Base-by-base conservation (phyloP, 495 filamentous ascomycete genomes). In the Lophiostoma macrostomum region DNA sequence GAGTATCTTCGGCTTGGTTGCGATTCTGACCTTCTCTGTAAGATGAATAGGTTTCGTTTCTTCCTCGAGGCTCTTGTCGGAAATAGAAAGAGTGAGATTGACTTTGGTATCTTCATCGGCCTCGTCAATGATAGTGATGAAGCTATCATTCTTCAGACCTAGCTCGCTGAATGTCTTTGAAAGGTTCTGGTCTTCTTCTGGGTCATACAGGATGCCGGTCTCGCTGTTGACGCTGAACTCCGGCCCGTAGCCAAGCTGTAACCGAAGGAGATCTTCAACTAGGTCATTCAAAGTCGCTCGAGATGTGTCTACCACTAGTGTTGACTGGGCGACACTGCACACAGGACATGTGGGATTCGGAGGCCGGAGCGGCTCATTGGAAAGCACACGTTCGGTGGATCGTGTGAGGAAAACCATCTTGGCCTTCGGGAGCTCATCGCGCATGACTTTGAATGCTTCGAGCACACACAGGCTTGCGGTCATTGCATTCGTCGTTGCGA, bases 401-500 rank as follows among this genome's bases (percentile, higher is more conserved):
- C 76, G 84, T 29, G 85, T 85, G 12, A 97, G 79, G 73, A 96
- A 97, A 13, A 94, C 77, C 82, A 69, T 68, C 38, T 65, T 64
- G 13, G 67, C 60, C 60, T 81, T 77, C 31, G 73, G 66, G 28
- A 86, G 80, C 39, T 95, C 84, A 22, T 82, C 78, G 51, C 79
- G 81, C 47, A 99, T 72, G 29, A 97, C 87, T 68, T 96, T 96
- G 73, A 95, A 90, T 1, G 90, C 83, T 68, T 99, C 87, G 5
- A 99, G 73, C 3, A 97, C 93, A 66, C 90, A 97, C 20, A 99
- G 76, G 12, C 88, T 85, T 11, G 93, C 93, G 4, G 91, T 93
- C 69, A 97, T 94, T 11, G 94, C 93, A 67, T 99, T 99, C 0
- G 93, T 96, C 0, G 93, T 99, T 1, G 93, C 93, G 67, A 99